These are phyloP conservation scores for Xanthoconium purpureum DNA, from an alignment of 768 basidiomycete species.

Conservation along the genomic window DNA sequence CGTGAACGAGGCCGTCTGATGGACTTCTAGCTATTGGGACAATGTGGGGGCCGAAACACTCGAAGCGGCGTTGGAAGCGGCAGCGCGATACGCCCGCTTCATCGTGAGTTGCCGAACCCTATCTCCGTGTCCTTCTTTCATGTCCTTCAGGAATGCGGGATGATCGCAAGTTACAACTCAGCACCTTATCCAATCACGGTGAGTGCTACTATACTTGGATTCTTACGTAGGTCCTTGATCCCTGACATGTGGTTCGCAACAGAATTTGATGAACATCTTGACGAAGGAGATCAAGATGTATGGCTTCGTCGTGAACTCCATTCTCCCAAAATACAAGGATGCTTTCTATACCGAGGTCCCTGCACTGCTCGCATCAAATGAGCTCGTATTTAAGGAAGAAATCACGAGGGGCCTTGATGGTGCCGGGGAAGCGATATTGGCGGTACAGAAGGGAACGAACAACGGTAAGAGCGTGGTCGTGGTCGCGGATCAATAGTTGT, in stretches of 20 bases:
- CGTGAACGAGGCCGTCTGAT: background rate
- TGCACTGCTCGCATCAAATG: constrained; percentile 1
- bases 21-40: background rate
- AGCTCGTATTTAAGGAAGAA: background rate
- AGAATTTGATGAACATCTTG: constrained; percentile 1
- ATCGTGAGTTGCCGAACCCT: background rate
- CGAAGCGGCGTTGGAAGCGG: background rate
- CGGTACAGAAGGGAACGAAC: constrained; percentile 3
- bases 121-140: background rate
- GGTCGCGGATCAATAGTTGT: background rate
- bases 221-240: background rate
- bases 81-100: constrained; percentile 5
- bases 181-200: background rate
- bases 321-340: background rate
- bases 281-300: background rate
- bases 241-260: background rate
- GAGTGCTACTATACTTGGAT: background rate
- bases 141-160: background rate
- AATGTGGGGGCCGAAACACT: constrained; percentile 4
- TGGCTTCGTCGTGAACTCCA: background rate
- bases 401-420: constrained; percentile 1
- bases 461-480: background rate
- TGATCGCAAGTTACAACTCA: background rate
- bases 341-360: background rate
- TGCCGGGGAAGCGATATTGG: constrained; percentile 1